phyloP scores from a whole-genome alignment of 2,329 filamentous ascomycete genomes.

The Cryoendolithus antarcticus region DNA sequence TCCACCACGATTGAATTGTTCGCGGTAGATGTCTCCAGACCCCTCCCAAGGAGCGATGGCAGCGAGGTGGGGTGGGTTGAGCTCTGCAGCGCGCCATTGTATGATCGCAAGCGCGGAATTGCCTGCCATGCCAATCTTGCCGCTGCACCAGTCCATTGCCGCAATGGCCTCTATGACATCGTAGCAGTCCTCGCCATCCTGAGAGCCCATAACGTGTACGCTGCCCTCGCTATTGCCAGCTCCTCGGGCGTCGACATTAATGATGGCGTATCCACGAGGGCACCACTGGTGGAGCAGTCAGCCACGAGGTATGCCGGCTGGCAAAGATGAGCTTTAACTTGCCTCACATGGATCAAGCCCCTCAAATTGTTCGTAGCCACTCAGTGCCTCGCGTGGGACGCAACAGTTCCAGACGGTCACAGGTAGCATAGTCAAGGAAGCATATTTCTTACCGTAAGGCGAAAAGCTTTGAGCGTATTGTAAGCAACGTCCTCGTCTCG shows the following conservation, averaged over 20 bases:
- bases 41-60: slow-evolving; percentile 4
- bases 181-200: slow-evolving; percentile 30
- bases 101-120: slow-evolving; percentile 12
- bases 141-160: slow-evolving; percentile 29
- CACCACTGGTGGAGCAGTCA: slow-evolving; percentile 10
- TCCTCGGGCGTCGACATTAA: slow-evolving; percentile 22
- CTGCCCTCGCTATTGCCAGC: slow-evolving; percentile 22
- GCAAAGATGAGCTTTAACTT: too few relatives aligned
- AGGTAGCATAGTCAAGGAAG: slow-evolving; percentile 26
- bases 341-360: slow-evolving; percentile 22
- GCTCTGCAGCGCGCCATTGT: slow-evolving; percentile 14
- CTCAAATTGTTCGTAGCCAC: slow-evolving; percentile 28
- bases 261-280: slow-evolving; percentile 21
- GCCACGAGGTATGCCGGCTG: too few relatives aligned
- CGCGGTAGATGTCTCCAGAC: slow-evolving; percentile 17
- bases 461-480: slow-evolving; percentile 32
- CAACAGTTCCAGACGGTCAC: slow-evolving; percentile 30
- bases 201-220: slow-evolving; percentile 23
- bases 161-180: slow-evolving; percentile 29
- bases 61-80: slow-evolving; percentile 3
- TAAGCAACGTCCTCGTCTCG: too few relatives aligned
- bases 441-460: slow-evolving; percentile 35
- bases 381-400: slow-evolving; percentile 16
- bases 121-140: slow-evolving; percentile 27
- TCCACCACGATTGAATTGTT: slow-evolving; percentile 35